Evolutionary conservation across 2,329 filamentous ascomycete genomes (phyloP).

Genomic region (Ophiostoma triangulosporum): DNA sequence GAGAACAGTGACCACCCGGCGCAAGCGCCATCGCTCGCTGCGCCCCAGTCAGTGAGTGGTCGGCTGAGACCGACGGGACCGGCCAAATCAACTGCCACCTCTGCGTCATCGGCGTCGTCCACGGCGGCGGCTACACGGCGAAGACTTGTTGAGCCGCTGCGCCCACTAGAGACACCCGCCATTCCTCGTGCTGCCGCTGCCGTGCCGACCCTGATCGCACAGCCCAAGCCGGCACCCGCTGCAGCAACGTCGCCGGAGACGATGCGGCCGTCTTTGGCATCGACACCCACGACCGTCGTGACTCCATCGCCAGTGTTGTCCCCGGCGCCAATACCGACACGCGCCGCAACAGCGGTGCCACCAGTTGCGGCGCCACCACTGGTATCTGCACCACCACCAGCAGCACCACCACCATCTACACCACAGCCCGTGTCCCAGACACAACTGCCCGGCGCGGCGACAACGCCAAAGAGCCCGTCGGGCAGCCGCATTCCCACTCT

Average conservation of each 20-base stretch:
- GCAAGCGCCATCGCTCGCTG: background rate
- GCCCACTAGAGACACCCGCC: background rate
- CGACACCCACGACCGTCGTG: background rate
- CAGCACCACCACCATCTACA: background rate
- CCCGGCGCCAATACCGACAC: background rate
- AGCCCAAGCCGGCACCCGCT: background rate
- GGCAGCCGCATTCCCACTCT: conserved; percentile 7
- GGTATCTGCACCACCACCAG: background rate
- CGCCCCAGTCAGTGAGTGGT: conserved; percentile 6
- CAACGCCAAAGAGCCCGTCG: conserved; percentile 2
- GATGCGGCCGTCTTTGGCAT: background rate
- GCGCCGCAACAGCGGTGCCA: background rate
- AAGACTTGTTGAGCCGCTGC: background rate
- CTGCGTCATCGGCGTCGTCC: conserved; percentile 16
- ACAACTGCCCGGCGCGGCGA: background rate
- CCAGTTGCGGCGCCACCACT: no score
- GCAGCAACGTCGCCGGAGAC: background rate
- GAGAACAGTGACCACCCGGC: conserved; percentile 18
- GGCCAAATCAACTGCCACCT: background rate
- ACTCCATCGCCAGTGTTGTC: background rate
- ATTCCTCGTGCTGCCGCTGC: background rate
- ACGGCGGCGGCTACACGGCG: background rate
- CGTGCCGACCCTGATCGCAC: background rate
- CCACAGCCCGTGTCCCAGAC: background rate
- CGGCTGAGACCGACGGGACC: background rate